Evolutionary conservation across 1,284 basidiomycete genomes (phyloP).

Genomic region (Tylopilus sp.): DNA sequence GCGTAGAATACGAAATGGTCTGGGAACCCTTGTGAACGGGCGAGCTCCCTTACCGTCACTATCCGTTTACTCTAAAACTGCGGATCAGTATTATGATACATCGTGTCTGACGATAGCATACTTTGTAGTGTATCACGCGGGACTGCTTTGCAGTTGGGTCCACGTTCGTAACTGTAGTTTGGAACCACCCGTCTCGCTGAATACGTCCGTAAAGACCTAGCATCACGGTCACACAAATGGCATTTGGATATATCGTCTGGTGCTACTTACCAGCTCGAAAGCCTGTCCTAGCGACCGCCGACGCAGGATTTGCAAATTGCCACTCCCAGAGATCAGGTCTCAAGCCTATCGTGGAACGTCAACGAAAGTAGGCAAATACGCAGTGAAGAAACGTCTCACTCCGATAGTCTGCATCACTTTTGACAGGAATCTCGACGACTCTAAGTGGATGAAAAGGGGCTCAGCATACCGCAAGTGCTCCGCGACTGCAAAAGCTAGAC

Average conservation of each 20-base stretch:
- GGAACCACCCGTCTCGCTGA: slow-evolving; percentile 64
- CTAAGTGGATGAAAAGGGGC: slow-evolving; percentile 40
- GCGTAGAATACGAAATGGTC: slow-evolving; percentile 74
- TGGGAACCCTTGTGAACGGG: slow-evolving; percentile 81
- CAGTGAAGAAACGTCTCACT: slow-evolving; percentile 47
- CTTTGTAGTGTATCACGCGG: slow-evolving; percentile 72
- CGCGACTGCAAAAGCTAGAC: slow-evolving; percentile 6
- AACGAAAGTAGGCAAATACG: background rate
- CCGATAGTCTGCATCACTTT: slow-evolving; percentile 66
- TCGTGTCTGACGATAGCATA: slow-evolving; percentile 42
- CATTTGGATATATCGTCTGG: background rate
- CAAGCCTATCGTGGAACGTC: slow-evolving; percentile 23
- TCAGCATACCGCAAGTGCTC: background rate
- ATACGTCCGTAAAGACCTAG: slow-evolving; percentile 72
- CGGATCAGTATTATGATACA: slow-evolving; percentile 9
- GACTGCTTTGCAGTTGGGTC: slow-evolving; percentile 81
- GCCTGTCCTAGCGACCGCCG: slow-evolving; percentile 61
- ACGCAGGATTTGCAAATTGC: slow-evolving; percentile 66
- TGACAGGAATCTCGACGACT: slow-evolving; percentile 64
- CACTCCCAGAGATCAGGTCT: slow-evolving; percentile 45
- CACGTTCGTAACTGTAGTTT: slow-evolving; percentile 79
- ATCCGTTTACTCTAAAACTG: slow-evolving; percentile 66
- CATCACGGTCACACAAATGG: slow-evolving; percentile 2
- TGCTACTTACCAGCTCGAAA: slow-evolving; percentile 59
- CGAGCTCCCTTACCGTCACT: slow-evolving; percentile 77